These are phyloP conservation scores for Paramecium sexaurelia DNA, from an alignment of 73 alveolate species.

Conservation along the genomic window DNA sequence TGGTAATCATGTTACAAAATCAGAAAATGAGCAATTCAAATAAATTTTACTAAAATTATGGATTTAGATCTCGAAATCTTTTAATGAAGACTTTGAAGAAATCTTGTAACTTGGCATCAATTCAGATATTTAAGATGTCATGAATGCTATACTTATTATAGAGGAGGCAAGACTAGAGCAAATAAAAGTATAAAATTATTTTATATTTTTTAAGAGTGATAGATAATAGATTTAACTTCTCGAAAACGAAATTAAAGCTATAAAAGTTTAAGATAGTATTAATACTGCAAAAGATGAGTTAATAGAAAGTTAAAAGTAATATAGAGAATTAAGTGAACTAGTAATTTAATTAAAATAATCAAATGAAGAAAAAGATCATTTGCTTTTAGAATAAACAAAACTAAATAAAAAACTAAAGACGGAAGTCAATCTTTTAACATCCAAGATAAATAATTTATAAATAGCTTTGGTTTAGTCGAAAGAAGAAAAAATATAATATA, in stretches of 20 bases:
- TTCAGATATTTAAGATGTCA: conserved; percentile 9
- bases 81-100: conserved; percentile 49
- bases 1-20: background rate
- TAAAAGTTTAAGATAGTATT: background rate
- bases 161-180: conserved; percentile 47
- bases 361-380: background rate
- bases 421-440: background rate
- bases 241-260: background rate
- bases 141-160: conserved; percentile 14
- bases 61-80: conserved; percentile 19
- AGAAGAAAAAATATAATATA: conserved; percentile 1
- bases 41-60: conserved; percentile 7
- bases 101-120: conserved; percentile 11
- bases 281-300: background rate
- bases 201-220: conserved; percentile 25
- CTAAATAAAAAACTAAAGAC: background rate
- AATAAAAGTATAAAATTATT: background rate
- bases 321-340: background rate
- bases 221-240: background rate
- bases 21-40: background rate
- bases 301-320: background rate
- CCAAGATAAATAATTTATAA: background rate
- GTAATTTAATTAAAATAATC: background rate
- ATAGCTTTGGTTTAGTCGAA: background rate
- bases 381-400: background rate